Percentiles rank a stretch among this genome's conserved stretches.
These are phyloP conservation scores for Theobroma grandiflorum DNA, from an alignment of 441 rosid species.

Conservation along the genomic window DNA sequence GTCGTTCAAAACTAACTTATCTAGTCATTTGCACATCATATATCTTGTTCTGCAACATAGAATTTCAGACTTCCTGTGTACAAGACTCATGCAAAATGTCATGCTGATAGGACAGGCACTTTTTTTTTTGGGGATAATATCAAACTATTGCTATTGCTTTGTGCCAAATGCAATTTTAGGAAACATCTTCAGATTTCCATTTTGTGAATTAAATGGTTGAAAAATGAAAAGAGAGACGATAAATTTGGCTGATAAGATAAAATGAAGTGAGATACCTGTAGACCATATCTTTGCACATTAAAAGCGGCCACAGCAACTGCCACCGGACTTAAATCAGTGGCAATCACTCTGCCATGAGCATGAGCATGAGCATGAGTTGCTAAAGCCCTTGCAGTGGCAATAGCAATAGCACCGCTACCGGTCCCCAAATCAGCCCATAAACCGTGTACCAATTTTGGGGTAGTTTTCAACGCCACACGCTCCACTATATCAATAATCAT, in stretches of 20 bases:
- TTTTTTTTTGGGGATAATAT: neutral
- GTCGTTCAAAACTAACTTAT: neutral
- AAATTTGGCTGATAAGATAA: neutral
- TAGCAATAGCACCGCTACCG: conserved; percentile 26
- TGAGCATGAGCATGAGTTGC: neutral
- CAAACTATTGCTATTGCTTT: neutral
- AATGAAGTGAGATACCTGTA: conserved; percentile 57
- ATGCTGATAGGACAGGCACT: neutral
- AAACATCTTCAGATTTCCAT: neutral
- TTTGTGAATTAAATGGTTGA: neutral
- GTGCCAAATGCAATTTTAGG: neutral
- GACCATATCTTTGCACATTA: conserved; percentile 72
- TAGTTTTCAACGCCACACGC: conserved; percentile 42
- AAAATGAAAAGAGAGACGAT: neutral
- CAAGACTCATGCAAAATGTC: neutral
- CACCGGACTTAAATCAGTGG: conserved; percentile 78
- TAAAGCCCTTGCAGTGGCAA: conserved; percentile 20
- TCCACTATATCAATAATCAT: conserved; percentile 71
- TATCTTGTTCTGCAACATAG: conserved; percentile 1
- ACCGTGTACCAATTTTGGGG: conserved; percentile 68
- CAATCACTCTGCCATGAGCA: conserved; percentile 62
- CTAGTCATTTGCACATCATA: neutral
- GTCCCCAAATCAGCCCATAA: conserved; percentile 42
- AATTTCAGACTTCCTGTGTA: neutral
- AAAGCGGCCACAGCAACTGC: conserved; percentile 64